phyloP scores from a whole-genome alignment of 2,329 filamentous ascomycete genomes.

The Zasmidium citrigriseum region DNA sequence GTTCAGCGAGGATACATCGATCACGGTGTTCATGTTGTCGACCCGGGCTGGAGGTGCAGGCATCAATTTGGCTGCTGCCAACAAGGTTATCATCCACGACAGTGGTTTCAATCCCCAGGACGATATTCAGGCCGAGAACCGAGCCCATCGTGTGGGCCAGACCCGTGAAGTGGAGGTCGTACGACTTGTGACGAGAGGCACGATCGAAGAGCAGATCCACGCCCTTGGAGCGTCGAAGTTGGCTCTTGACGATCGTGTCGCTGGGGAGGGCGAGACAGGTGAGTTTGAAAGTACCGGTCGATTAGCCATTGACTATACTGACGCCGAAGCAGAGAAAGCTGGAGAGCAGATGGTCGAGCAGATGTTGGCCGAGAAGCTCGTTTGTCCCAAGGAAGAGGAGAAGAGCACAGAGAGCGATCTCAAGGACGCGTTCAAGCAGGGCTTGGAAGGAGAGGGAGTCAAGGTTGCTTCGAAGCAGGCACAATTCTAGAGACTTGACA shows the following conservation, averaged over 20 bases:
- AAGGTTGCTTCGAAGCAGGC: constrained; percentile 37
- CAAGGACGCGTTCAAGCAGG: constrained; percentile 44
- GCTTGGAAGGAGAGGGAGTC: constrained; percentile 44
- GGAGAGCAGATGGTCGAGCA: constrained; percentile 40
- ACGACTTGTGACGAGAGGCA: constrained; percentile 74
- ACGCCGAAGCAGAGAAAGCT: constrained; percentile 47
- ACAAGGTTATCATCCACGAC: constrained; percentile 98
- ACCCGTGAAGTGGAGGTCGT: constrained; percentile 88
- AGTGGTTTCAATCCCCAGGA: constrained; percentile 97
- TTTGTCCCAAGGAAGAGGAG: constrained; percentile 22
- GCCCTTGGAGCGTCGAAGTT: constrained; percentile 90
- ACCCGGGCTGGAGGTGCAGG: constrained; percentile 96
- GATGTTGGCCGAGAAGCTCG: constrained; percentile 44
- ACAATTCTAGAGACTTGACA: constrained; percentile 10
- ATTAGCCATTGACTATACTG: constrained; percentile 32
- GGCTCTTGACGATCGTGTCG: constrained; percentile 76
- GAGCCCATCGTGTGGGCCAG: constrained; percentile 92
- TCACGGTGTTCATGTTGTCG: constrained; percentile 88
- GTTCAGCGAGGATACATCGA: constrained; percentile 73
- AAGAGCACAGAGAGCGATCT: constrained; percentile 33
- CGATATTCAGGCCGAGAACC: constrained; percentile 96
- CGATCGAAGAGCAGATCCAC: constrained; percentile 92
- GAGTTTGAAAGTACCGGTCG: too few species aligned
- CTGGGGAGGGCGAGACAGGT: constrained; percentile 56
- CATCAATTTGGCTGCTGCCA: constrained; percentile 92